phyloP scores from a whole-genome alignment of 2,329 filamentous ascomycete genomes.

The Graphium sp. region DNA sequence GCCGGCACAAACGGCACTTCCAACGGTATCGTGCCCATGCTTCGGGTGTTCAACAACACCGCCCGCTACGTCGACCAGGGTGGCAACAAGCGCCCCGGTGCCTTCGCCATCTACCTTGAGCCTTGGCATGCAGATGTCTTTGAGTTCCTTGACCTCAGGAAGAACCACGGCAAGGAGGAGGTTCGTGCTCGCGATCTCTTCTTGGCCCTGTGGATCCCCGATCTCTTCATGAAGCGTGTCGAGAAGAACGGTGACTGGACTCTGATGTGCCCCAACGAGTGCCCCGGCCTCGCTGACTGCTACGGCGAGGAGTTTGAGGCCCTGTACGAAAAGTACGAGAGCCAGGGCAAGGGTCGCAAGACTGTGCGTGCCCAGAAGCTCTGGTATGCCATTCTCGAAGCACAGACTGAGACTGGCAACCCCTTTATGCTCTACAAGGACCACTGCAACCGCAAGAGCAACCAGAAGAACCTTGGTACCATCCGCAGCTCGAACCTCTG shows the following conservation, averaged over 20 bases:
- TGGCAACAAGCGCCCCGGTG: slow-evolving; percentile 96
- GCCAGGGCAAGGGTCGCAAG: slow-evolving; percentile 70
- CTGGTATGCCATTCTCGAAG: slow-evolving; percentile 96
- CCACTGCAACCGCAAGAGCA: slow-evolving; percentile 95
- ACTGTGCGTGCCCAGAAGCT: slow-evolving; percentile 97
- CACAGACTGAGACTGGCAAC: slow-evolving; percentile 96
- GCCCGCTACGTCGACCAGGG: slow-evolving; percentile 97
- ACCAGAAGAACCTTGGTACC: slow-evolving; percentile 98
- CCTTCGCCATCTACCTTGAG: slow-evolving; percentile 97
- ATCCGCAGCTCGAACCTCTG: slow-evolving; percentile 98
- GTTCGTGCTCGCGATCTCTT: slow-evolving; percentile 93
- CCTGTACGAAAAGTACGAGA: slow-evolving; percentile 86
- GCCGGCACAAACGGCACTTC: slow-evolving; percentile 95
- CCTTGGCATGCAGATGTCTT: slow-evolving; percentile 98
- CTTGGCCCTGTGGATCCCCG: slow-evolving; percentile 94
- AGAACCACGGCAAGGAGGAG: slow-evolving; percentile 99
- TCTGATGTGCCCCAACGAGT: slow-evolving; percentile 95
- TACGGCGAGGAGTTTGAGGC: slow-evolving; percentile 96
- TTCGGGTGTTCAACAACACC: slow-evolving; percentile 98
- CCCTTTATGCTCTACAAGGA: slow-evolving; percentile 99
- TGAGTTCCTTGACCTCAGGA: slow-evolving; percentile 90
- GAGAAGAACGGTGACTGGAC: slow-evolving; percentile 96
- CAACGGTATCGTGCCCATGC: slow-evolving; percentile 94
- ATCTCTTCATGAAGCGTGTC: slow-evolving; percentile 99
- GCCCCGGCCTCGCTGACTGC: slow-evolving; percentile 83